Base-by-base conservation (phyloP, 441 rosid genomes). In the Bruguiera hainesii region DNA sequence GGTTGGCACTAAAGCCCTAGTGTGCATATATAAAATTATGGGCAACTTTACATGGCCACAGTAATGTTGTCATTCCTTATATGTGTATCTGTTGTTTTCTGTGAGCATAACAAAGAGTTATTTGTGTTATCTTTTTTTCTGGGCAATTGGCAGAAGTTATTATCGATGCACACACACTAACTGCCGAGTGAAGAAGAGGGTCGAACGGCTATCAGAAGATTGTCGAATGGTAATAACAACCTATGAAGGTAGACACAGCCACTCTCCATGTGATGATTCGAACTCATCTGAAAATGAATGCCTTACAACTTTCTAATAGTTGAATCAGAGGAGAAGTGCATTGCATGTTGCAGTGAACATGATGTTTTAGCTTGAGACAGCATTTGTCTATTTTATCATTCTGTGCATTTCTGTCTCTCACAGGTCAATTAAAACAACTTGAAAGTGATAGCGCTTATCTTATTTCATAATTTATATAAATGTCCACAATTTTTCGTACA, bases 201-300 rank as follows among this genome's bases (percentile, higher is more conserved):
- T 94, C 4, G 98, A 94, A 74, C 53, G 98, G 66, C 74, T 94
- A 30, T 94, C 97, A 15, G 97, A 94, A 65, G 98, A 94, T 66
- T 88, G 96, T 73, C 83, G 98, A 73, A 94, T 94, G 98, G 98
- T 94, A 71, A 94, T 94, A 53, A 94, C 98, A 15, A 91, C 98
- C 19, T 91, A 91, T 25, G 98, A 94, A 85, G 98, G 98, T 60
- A 87, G 98, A 76, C 98, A 94, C 80, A 89, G 82, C 68, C 98
- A 94, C 83, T 73, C 89, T 70, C 96, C 97, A 7, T 88, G 83
- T 30, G 96, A 89, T 70, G 98, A 91, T 66, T 84, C 96, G 3
- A 85, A 80, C 79, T 85, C 93, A n/a, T 87, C 96, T 15, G 97
- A 91, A 56, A 89, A 83, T 63, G 92, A 91, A 76, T 76, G 88